Conservation (phyloP, 169 alveolate species). For the Cystoisospora suis region DNA sequence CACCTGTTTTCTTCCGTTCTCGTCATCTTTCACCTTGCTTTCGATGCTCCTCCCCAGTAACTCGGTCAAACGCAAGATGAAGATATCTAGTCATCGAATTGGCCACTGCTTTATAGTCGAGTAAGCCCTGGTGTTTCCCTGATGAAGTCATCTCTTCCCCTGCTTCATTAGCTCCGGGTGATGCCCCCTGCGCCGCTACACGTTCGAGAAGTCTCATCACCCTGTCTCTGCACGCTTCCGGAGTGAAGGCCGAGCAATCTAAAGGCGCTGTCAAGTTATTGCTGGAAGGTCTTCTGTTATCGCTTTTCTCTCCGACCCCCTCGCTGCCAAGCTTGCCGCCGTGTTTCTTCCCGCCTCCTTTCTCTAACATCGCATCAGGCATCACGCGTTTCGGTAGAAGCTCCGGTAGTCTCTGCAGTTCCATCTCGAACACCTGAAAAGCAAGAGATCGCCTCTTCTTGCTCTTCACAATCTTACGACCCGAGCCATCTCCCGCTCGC, state of each 20-base stretch:
- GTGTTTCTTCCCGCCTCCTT: neutral
- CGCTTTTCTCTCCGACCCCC: neutral
- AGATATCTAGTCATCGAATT: neutral
- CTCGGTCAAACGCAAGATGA: neutral
- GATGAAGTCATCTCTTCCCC: neutral
- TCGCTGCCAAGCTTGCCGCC: neutral
- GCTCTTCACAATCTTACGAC: neutral
- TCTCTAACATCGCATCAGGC: neutral
- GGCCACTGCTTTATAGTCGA: conserved; percentile 7
- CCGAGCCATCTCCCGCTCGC: neutral
- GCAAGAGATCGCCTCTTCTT: neutral
- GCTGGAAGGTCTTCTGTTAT: neutral
- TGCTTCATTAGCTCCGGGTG: neutral
- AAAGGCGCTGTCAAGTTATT: neutral
- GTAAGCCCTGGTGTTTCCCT: neutral
- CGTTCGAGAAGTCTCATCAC: neutral
- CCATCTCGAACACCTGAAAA: neutral
- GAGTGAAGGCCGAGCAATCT: neutral
- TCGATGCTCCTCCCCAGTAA: neutral
- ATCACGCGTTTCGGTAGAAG: neutral
- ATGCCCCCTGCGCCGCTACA: neutral
- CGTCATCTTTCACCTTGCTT: too few relatives aligned
- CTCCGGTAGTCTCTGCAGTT: neutral
- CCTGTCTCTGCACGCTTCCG: neutral
- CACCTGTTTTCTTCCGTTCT: too few relatives aligned